A percentile compares a stretch with the other conserved stretches of the same genome.
phyloP scores from a whole-genome alignment of 2,329 filamentous ascomycete species.

The Leptographium lundbergii region DNA sequence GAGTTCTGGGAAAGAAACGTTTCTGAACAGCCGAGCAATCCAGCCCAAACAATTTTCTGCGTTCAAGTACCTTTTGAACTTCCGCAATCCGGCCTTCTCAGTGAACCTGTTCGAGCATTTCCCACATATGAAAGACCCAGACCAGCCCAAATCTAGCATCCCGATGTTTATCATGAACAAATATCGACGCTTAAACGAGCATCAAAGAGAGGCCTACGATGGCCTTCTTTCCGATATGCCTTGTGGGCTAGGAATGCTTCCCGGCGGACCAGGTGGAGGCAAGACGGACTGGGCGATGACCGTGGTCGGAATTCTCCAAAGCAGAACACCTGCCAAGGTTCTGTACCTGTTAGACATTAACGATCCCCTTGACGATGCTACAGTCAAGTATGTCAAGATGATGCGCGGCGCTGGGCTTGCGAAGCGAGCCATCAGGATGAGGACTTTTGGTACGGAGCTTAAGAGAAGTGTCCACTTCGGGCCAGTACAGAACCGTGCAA shows the following conservation, averaged over 20 bases:
- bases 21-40: conserved; percentile 1
- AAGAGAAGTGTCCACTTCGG: conserved; percentile 5
- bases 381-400: conserved; percentile 26
- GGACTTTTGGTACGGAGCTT: conserved; percentile 12
- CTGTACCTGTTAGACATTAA: conserved; percentile 36
- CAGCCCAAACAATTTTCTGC: conserved; percentile 11
- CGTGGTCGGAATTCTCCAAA: conserved; percentile 22
- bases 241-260: conserved; percentile 30
- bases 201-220: conserved; percentile 25
- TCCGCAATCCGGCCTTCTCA: conserved; percentile 9
- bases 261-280: conserved; percentile 33
- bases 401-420: conserved; percentile 22
- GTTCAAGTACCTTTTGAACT: conserved; percentile 13
- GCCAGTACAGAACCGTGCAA: background rate
- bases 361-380: conserved; percentile 31
- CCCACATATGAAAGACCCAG: conserved; percentile 13
- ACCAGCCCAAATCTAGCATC: conserved; percentile 4
- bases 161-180: conserved; percentile 9
- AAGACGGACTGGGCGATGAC: conserved; percentile 35
- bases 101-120: conserved; percentile 13
- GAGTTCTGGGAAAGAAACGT: background rate
- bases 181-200: conserved; percentile 22
- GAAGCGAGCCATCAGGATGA: conserved; percentile 13
- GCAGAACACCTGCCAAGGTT: conserved; percentile 19
- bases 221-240: conserved; percentile 25